Conservation (phyloP, 2,329 filamentous ascomycete genomes). For the Fusarium decemcellulare region DNA sequence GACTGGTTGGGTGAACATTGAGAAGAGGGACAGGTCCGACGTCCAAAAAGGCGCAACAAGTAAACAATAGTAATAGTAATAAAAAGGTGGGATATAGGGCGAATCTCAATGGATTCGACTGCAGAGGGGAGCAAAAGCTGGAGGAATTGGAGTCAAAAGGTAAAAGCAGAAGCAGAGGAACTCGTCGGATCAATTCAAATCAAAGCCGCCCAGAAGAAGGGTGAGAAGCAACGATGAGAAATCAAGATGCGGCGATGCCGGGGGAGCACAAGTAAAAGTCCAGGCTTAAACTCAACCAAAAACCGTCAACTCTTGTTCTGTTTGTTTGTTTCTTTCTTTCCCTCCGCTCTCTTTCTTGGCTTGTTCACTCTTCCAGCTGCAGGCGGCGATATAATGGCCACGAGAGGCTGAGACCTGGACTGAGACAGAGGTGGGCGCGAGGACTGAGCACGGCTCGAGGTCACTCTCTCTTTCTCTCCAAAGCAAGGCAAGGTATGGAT, state of each 20-base stretch:
- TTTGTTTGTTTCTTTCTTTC: constrained; percentile 10
- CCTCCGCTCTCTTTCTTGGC: constrained; percentile 7
- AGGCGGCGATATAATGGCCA: constrained; percentile 28
- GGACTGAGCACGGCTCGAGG: background rate
- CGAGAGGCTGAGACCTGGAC: constrained; percentile 32
- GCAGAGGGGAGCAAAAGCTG: constrained; percentile 15
- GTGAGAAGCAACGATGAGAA: constrained; percentile 14
- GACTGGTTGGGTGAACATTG: constrained; percentile 61
- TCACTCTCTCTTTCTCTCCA: background rate
- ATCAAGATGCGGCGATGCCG: constrained; percentile 34
- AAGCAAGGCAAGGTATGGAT: background rate
- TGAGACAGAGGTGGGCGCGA: constrained; percentile 29
- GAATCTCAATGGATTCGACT: constrained; percentile 8
- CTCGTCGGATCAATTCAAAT: constrained; percentile 13
- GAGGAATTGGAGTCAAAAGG: constrained; percentile 13
- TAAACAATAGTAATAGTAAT: constrained; percentile 7
- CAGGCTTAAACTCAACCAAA: constrained; percentile 32
- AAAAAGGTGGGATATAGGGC: constrained; percentile 21
- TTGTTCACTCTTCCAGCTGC: constrained; percentile 21
- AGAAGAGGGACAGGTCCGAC: constrained; percentile 7
- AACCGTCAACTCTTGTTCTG: constrained; percentile 7
- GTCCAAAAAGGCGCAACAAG: background rate
- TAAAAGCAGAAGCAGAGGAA: constrained; percentile 16
- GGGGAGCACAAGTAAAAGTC: constrained; percentile 10
- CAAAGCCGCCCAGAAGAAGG: constrained; percentile 17